These are phyloP conservation scores for Golubevia sp. DNA, from an alignment of 1,284 basidiomycete species.

Conservation along the genomic window DNA sequence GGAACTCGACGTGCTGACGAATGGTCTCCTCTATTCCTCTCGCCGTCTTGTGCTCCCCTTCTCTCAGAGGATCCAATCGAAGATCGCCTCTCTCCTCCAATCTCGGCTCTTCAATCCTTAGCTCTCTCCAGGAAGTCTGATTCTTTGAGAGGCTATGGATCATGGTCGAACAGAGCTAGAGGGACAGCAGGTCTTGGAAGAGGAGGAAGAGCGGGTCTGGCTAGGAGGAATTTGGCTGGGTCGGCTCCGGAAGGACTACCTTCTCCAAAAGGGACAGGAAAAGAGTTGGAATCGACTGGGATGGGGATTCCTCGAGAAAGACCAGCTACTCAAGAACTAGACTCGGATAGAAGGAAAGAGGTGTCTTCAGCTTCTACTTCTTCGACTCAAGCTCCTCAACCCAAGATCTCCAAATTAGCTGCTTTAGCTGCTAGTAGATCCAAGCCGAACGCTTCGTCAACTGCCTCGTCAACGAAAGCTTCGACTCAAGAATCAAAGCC, in stretches of 20 bases:
- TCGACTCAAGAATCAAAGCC: conserved; percentile 65
- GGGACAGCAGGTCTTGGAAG: conserved; percentile 24
- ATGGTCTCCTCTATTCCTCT: too few species aligned
- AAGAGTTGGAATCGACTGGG: too few species aligned
- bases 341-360: not conserved
- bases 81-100: not conserved
- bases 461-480: conserved; percentile 16
- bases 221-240: conserved; percentile 26
- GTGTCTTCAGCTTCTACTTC: conserved; percentile 6
- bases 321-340: too few species aligned
- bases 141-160: conserved; percentile 10
- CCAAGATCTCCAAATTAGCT: conserved; percentile 31
- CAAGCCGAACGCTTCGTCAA: conserved; percentile 5
- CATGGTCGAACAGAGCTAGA: conserved; percentile 16
- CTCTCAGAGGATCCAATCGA: too few species aligned
- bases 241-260: conserved; percentile 19
- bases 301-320: too few species aligned
- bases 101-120: conserved; percentile 73
- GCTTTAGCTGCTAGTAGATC: conserved; percentile 36
- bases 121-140: conserved; percentile 63
- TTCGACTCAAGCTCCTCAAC: conserved; percentile 8
- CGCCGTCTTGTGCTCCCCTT: too few species aligned
- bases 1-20: too few species aligned
- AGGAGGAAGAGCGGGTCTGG: conserved; percentile 28
- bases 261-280: too few species aligned